Evolutionary conservation across 306 rosid genomes (phyloP), one percentile per base, ranked within the genome.

Genomic region (Rubus parviflorus): DNA sequence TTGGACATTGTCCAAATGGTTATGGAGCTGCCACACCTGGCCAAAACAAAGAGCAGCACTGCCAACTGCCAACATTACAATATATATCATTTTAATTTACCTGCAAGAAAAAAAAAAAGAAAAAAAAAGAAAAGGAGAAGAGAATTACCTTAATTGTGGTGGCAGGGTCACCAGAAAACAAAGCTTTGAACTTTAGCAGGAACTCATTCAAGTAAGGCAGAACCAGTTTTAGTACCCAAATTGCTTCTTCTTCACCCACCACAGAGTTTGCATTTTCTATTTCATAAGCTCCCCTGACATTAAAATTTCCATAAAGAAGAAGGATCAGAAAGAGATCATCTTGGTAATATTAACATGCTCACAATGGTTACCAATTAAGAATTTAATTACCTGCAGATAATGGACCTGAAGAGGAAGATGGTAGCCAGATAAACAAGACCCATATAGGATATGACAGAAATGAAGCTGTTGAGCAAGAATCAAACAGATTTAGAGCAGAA

Each of bases 81-180:
- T 10, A 16, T 3, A 8, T 22, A 75, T 46, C 14, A 72, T 47
- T 12, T 30, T 13, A 22, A 23, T 23, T 12, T 30, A 6, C 11
- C 20, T 70, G 12, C 11, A 30, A 40, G 8, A 20, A 47, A 11
- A 41, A 58, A 37, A n/a, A 23, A 19, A 23, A 23, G 15, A 8
- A 4, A 16, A 25, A 25, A 2, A n/a, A 5, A 40, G 60, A 5
- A 48, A 51, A 35, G 5, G 38, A 53, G 43, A 10, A 16, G 35
- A 67, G 17, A 77, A 7, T 80, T 79, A 94, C 98, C 98, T 87
- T 94, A 66, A 94, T 89, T 82, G 98, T 94, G 41, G 94, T 89
- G 2, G 93, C 85, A 38, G 98, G 96, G 73, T 92, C 96, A 81
- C 98, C 98, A 80, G 92, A 89, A 75, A 94, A 92, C 67, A 94